Percentiles rank a stretch among this genome's conserved stretches.
These are phyloP conservation scores for Pichia sp. DNA, from an alignment of 1,139 yeast genomes.

Conservation along the genomic window DNA sequence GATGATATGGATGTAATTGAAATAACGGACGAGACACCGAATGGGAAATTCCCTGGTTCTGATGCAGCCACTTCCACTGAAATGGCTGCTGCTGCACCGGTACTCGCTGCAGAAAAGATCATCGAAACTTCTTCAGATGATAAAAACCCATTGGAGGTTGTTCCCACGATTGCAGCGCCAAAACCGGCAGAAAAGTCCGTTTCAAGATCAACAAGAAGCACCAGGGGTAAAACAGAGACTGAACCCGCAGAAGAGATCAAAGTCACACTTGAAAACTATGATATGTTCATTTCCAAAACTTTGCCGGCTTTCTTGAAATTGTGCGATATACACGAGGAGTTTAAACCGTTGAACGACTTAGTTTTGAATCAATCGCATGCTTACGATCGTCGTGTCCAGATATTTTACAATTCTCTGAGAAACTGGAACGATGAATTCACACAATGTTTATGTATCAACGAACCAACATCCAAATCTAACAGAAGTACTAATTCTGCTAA, in stretches of 20 bases:
- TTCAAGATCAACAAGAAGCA: conserved; percentile 1
- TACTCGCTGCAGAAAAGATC: neutral
- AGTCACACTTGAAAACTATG: conserved; percentile 10
- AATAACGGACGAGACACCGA: neutral
- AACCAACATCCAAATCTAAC: conserved; percentile 4
- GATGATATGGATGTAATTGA: neutral
- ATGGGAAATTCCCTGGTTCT: neutral
- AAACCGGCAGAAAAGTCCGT: neutral
- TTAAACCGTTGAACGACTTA: conserved; percentile 1
- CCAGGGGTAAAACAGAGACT: neutral
- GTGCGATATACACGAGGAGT: conserved; percentile 8
- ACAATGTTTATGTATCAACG: conserved; percentile 25
- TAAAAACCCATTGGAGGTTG: neutral
- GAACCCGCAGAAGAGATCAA: neutral
- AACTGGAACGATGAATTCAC: conserved; percentile 35
- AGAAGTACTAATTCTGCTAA: conserved; percentile 8
- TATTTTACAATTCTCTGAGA: conserved; percentile 31
- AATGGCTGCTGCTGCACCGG: neutral
- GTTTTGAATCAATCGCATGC: neutral
- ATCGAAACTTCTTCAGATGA: neutral
- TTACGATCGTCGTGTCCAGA: conserved; percentile 19
- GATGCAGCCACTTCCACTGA: neutral
- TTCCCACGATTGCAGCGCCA: neutral
- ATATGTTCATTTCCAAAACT: conserved; percentile 9
- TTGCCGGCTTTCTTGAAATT: conserved; percentile 14